These are phyloP conservation scores for Rhododendron simsii DNA, from an alignment of 148 eudicot species.

Conservation along the genomic window DNA sequence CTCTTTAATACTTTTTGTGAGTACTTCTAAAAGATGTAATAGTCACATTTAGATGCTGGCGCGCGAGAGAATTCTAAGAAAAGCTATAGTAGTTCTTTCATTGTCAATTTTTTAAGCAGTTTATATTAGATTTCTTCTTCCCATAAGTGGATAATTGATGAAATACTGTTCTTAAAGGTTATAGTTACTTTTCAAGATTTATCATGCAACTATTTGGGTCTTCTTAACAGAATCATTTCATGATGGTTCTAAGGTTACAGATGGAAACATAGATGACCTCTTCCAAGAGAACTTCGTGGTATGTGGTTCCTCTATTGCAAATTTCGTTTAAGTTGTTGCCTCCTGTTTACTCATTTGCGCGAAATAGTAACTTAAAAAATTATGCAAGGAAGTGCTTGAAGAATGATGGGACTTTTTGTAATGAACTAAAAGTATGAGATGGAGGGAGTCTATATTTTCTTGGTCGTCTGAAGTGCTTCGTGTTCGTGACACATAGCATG, in stretches of 20 bases:
- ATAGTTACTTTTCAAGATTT: background rate
- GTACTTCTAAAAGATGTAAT: background rate
- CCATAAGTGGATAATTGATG: background rate
- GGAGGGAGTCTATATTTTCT: background rate
- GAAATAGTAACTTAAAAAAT: background rate
- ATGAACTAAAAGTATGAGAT: background rate
- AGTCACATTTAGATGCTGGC: background rate
- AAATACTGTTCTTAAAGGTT: background rate
- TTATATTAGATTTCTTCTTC: background rate
- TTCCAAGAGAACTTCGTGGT: slow-evolving; percentile 44
- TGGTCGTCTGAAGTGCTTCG: background rate
- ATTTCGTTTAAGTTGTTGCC: background rate
- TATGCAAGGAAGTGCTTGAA: background rate
- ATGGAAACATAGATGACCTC: slow-evolving; percentile 29
- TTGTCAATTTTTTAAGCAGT: background rate
- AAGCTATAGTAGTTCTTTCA: background rate
- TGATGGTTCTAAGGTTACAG: slow-evolving; percentile 21
- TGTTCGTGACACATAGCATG: background rate
- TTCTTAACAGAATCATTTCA: slow-evolving; percentile 34
- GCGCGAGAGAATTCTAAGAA: background rate
- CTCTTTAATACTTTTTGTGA: background rate
- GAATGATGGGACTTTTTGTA: background rate
- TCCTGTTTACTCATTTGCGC: background rate
- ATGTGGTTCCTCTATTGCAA: slow-evolving; percentile 9
- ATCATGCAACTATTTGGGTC: background rate